Percentiles rank a stretch among this genome's conserved stretches.
These are phyloP conservation scores for Arthrobotrys entomopaga DNA, from an alignment of 2,329 filamentous ascomycete species.

Conservation along the genomic window DNA sequence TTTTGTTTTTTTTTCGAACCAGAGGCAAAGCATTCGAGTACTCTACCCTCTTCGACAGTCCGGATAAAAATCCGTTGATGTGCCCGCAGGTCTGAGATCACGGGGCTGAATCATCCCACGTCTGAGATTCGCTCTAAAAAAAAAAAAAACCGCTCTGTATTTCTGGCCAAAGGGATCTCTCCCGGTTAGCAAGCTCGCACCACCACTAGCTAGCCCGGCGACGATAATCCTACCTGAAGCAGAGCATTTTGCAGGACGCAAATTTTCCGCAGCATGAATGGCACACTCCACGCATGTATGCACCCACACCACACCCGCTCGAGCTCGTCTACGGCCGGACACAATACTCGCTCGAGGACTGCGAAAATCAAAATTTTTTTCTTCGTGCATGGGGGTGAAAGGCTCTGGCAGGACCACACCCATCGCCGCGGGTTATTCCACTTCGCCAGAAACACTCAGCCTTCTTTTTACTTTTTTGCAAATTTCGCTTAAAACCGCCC, in stretches of 20 bases:
- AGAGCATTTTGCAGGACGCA: conserved; percentile 26
- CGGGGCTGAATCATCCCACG: conserved; percentile 55
- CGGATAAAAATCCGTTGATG: conserved; percentile 35
- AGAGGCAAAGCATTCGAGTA: not conserved
- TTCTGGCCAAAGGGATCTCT: conserved; percentile 47
- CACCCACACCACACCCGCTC: conserved; percentile 1
- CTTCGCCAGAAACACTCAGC: conserved; percentile 54
- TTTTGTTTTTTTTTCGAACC: too few relatives aligned
- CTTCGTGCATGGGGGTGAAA: conserved; percentile 22
- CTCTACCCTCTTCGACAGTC: conserved; percentile 3
- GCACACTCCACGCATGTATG: conserved; percentile 13
- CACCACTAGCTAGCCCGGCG: conserved; percentile 21
- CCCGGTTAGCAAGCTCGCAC: conserved; percentile 15
- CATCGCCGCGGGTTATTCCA: conserved; percentile 27
- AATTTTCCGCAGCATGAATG: conserved; percentile 46
- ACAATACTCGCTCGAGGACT: conserved; percentile 31
- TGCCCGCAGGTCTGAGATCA: conserved; percentile 43
- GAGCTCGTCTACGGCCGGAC: conserved; percentile 23
- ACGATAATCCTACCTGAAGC: conserved; percentile 30
- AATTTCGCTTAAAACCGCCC: conserved; percentile 55
- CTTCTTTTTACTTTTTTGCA: conserved; percentile 53
- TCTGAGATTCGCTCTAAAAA: conserved; percentile 37
- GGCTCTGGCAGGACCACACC: conserved; percentile 32
- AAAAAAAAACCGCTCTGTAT: conserved; percentile 29
- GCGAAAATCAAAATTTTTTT: conserved; percentile 45